Evolutionary conservation across 2,329 filamentous ascomycete genomes (phyloP).

Genomic region (Hypoxylon sp.): DNA sequence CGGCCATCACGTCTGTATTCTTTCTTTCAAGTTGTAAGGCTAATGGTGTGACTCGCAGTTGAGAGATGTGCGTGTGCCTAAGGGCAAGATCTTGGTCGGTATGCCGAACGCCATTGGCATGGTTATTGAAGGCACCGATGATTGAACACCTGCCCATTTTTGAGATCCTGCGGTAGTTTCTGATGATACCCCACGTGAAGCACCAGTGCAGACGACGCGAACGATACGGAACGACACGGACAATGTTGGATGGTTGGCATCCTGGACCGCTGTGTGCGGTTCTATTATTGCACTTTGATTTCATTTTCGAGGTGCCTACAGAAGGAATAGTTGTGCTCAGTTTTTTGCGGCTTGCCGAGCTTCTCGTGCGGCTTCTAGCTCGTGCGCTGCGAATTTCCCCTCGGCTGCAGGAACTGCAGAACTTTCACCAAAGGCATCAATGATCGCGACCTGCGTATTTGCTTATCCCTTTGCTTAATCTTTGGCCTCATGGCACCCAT

Average conservation of each 20-base stretch:
- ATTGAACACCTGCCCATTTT: conserved; percentile 26
- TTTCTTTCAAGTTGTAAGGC: conserved; percentile 6
- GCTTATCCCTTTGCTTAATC: neutral
- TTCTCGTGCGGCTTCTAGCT: neutral
- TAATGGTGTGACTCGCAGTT: conserved; percentile 47
- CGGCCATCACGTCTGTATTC: neutral
- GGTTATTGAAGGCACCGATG: conserved; percentile 56
- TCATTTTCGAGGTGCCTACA: neutral
- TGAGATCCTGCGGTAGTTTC: neutral
- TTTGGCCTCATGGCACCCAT: neutral
- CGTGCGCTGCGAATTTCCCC: neutral
- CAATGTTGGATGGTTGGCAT: no score
- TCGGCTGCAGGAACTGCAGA: neutral
- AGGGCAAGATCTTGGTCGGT: conserved; percentile 58
- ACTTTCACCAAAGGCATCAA: neutral
- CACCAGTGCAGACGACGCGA: neutral
- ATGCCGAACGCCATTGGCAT: conserved; percentile 58
- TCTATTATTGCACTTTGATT: neutral
- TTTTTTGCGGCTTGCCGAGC: neutral
- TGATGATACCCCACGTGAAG: neutral
- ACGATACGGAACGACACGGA: neutral
- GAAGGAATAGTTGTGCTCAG: neutral
- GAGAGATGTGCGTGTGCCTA: conserved; percentile 56
- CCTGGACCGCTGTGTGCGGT: neutral
- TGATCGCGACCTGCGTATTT: neutral